Percentiles rank a stretch among this genome's conserved stretches.
These are phyloP conservation scores for Zygosaccharomyces kombuchaensis DNA, from an alignment of 805 yeast genomes.

Conservation along the genomic window DNA sequence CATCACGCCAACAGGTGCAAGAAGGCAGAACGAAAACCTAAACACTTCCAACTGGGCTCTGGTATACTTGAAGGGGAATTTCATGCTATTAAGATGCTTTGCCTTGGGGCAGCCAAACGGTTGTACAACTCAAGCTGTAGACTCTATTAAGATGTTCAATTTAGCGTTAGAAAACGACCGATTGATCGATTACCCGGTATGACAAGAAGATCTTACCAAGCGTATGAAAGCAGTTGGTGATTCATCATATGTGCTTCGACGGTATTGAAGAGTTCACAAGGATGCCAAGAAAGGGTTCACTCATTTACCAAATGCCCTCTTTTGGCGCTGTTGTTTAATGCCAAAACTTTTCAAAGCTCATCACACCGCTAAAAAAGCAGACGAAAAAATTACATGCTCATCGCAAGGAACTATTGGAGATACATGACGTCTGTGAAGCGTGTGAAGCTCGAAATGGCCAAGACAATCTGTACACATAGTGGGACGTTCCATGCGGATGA, in stretches of 20 bases:
- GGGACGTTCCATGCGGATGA: conserved; percentile 98
- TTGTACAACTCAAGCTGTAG: neutral
- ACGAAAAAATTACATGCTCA: neutral
- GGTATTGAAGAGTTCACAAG: neutral
- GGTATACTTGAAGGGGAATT: conserved; percentile 35
- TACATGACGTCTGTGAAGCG: conserved; percentile 16
- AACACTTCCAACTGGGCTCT: conserved; percentile 53
- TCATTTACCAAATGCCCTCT: neutral
- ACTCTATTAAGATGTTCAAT: neutral
- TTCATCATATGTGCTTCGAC: neutral
- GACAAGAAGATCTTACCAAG: neutral
- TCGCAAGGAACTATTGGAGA: neutral
- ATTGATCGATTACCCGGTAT: conserved; percentile 2
- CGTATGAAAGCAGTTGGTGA: neutral
- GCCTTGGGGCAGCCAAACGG: neutral
- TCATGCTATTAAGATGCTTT: conserved; percentile 2
- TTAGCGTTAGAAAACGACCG: neutral
- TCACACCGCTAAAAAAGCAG: neutral
- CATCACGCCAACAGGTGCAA: conserved; percentile 89
- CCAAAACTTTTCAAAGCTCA: conserved; percentile 1
- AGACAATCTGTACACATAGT: conserved; percentile 79
- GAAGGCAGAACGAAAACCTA: conserved; percentile 72
- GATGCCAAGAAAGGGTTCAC: neutral
- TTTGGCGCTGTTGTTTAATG: neutral
- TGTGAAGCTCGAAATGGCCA: conserved; percentile 25